A percentile compares a stretch with the other conserved stretches of the same genome.
phyloP scores from a whole-genome alignment of 2,329 filamentous ascomycete species.

The Zasmidium citrigriseum region DNA sequence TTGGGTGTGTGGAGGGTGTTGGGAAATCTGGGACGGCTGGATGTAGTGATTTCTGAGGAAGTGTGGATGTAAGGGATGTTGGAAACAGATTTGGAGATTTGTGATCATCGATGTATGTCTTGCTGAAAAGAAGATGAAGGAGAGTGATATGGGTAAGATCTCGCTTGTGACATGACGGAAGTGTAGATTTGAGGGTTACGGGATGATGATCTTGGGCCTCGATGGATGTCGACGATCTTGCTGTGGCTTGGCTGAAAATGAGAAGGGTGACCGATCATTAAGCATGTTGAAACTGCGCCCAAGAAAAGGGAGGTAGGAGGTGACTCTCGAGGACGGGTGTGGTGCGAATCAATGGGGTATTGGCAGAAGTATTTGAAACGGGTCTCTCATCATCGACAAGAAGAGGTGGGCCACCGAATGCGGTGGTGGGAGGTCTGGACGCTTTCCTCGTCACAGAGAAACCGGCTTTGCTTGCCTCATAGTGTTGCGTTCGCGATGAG shows the following conservation, averaged over 20 bases:
- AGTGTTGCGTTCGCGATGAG: neutral
- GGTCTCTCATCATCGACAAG: neutral
- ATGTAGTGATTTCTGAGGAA: neutral
- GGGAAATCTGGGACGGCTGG: constrained; percentile 3
- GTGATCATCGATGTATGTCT: neutral
- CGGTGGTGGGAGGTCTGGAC: neutral
- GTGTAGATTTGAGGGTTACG: neutral
- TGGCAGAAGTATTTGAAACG: neutral
- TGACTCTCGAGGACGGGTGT: neutral
- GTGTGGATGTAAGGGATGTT: constrained; percentile 1
- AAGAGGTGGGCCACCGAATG: neutral
- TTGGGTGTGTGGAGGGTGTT: neutral
- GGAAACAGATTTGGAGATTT: neutral
- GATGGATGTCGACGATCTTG: neutral
- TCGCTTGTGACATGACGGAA: neutral
- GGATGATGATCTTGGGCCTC: neutral
- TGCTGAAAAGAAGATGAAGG: neutral
- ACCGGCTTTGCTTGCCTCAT: neutral
- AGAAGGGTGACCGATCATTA: neutral
- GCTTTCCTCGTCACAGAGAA: neutral
- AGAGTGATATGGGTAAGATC: neutral
- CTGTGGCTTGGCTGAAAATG: neutral
- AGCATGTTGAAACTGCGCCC: neutral
- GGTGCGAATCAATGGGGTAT: neutral
- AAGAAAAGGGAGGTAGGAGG: neutral